Percentiles rank a stretch among this genome's conserved stretches.
These are phyloP conservation scores for Nicotiana tabacum DNA, from an alignment of 257 asterid species.

Conservation along the genomic window DNA sequence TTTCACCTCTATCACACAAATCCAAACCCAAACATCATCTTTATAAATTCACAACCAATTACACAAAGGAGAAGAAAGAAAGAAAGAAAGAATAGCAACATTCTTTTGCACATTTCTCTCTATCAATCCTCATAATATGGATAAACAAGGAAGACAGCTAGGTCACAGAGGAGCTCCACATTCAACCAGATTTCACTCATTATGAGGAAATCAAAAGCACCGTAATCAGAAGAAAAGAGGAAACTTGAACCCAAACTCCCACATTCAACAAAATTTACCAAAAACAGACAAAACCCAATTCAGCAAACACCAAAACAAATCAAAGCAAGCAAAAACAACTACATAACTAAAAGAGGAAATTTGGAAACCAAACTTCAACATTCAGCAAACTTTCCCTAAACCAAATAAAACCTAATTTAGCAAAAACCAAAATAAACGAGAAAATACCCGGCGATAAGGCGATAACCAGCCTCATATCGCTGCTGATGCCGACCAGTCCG, in stretches of 20 bases:
- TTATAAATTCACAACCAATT: not conserved
- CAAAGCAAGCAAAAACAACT: not conserved
- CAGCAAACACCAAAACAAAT: not conserved
- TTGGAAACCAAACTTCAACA: not conserved
- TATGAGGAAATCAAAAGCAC: not conserved
- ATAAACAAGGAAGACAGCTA: not conserved
- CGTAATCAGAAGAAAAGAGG: not conserved
- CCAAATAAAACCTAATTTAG: not conserved
- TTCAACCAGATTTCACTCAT: not conserved
- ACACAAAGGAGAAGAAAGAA: not conserved
- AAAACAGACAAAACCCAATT: not conserved
- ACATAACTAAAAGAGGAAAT: not conserved
- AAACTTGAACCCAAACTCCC: not conserved
- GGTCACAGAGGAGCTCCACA: not conserved
- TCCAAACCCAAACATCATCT: not conserved
- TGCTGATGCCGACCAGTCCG: constrained; percentile 42
- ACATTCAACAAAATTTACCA: not conserved
- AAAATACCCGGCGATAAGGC: constrained; percentile 37
- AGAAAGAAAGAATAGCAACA: not conserved
- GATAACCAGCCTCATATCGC: constrained; percentile 38
- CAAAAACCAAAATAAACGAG: not conserved
- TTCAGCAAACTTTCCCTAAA: not conserved
- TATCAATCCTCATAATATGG: not conserved
- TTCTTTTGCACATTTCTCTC: not conserved
- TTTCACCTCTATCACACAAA: not conserved